Evolutionary conservation across 495 filamentous ascomycete genomes (phyloP), one percentile per base, ranked within the genome.

Genomic region (Xylaria palmicola): DNA sequence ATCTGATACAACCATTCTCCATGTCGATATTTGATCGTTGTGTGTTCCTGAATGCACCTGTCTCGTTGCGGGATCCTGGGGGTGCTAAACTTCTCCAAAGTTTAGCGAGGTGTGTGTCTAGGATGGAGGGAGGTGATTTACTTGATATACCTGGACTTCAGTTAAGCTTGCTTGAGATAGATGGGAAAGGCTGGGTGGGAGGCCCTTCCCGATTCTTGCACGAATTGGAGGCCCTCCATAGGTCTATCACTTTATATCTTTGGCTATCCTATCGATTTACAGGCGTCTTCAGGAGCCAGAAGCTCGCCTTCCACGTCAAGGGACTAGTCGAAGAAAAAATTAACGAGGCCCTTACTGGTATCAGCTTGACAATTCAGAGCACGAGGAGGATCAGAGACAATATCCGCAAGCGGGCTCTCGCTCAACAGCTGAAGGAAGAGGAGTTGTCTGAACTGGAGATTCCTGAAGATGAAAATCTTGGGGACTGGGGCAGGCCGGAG

Each of bases 251-350:
- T 19, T 73, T 93, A 19, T 98, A 97, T 65, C 78, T 93, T 7
- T 98, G 94, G 94, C 79, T 98, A 70, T 84, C 80, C 48, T 87
- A 85, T 69, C 85, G 85, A 12, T 87, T 83, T 68, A 80, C 87
- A 10, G 91, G 92, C 51, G 81, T 96, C 10, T 97, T 98, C 71
- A 83, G 81, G 10, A 90, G 88, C 62, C 85, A 92, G 62, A 79
- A 79, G 27, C 83, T 97, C 22, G 91, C 90, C 1, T 84, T 88
- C 52, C 87, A 96, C 72, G 84, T 91, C 36, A 97, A 97, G 72
- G 69, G 73, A 19, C 62, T 96, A 48, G 87, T 92, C 15, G 93
- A 98, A 76, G 79, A 84, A 27, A 84, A 81, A 67, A 96, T 98
- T 70, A 83, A 91, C 59, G 69, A 81, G 15, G 81, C 83, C 19